Evolutionary conservation across 345 rosid genomes (phyloP).

Genomic region (Arabis hirsuta): DNA sequence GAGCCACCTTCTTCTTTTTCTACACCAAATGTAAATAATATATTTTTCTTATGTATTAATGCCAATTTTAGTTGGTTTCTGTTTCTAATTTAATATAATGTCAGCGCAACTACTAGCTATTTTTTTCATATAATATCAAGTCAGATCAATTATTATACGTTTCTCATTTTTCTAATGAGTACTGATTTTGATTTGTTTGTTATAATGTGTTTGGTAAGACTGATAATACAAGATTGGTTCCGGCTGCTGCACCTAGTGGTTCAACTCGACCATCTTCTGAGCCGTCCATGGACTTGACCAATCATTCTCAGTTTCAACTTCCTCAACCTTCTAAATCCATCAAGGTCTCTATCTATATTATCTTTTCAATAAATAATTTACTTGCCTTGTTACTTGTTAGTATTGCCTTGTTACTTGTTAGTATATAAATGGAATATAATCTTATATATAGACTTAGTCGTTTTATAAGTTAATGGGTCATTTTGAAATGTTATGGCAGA

Average conservation of each 20-base stretch:
- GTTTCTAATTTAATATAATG: slow-evolving; percentile 37
- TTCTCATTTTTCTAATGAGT: slow-evolving; percentile 33
- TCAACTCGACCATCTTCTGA: slow-evolving; percentile 58
- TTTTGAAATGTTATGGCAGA: slow-evolving; percentile 47
- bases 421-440: slow-evolving; percentile 13
- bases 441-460: slow-evolving; percentile 16
- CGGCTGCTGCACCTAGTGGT: slow-evolving; percentile 52
- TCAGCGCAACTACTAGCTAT: slow-evolving; percentile 47
- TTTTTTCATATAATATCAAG: slow-evolving; percentile 36
- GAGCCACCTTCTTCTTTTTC: slow-evolving; percentile 60
- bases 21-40: slow-evolving; percentile 39
- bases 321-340: slow-evolving; percentile 51
- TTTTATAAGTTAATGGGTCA: slow-evolving; percentile 12
- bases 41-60: background rate
- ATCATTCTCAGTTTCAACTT: slow-evolving; percentile 47
- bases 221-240: slow-evolving; percentile 47
- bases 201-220: slow-evolving; percentile 45
- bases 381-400: background rate
- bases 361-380: background rate
- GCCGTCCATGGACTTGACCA: slow-evolving; percentile 64
- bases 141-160: slow-evolving; percentile 36
- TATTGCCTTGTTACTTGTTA: background rate
- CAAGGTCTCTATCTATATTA: slow-evolving; percentile 49
- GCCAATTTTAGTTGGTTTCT: slow-evolving; percentile 43
- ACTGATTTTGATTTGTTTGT: slow-evolving; percentile 28